Evolutionary conservation across 2,329 filamentous ascomycete genomes (phyloP).

Genomic region (Colletotrichum cereale): DNA sequence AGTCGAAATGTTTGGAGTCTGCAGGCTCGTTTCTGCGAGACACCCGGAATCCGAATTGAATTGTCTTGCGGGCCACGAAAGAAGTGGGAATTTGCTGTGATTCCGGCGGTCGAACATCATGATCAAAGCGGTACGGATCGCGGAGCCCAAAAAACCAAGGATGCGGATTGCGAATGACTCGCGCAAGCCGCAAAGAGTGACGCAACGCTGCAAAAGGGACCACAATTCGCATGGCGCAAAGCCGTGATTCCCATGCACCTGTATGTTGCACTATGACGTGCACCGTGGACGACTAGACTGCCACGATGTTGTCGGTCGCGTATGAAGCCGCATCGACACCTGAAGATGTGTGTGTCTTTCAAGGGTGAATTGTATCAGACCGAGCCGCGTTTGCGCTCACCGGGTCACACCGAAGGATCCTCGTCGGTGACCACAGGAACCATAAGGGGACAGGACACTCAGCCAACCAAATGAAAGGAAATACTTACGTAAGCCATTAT

Average conservation of each 20-base stretch:
- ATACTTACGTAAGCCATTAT: background rate
- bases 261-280: constrained; percentile 9
- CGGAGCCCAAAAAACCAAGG: constrained; percentile 8
- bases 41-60: too few species aligned
- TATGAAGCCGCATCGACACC: background rate
- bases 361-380: background rate
- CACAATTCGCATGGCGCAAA: constrained; percentile 16
- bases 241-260: background rate
- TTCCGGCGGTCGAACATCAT: background rate
- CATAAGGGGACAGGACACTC: background rate
- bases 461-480: background rate
- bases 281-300: background rate
- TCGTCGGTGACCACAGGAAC: constrained; percentile 14
- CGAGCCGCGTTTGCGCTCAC: constrained; percentile 2
- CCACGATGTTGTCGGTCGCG: background rate
- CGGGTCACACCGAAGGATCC: background rate
- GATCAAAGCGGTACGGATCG: background rate
- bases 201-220: constrained; percentile 36
- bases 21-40: too few species aligned
- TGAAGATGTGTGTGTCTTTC: too few species aligned
- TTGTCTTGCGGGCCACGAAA: background rate
- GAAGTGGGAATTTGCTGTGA: background rate
- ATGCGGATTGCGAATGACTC: constrained; percentile 23
- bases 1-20: background rate
- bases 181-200: constrained; percentile 15